phyloP scores from a whole-genome alignment of 441 rosid species.

The Pelargonium myrrhifolium region DNA sequence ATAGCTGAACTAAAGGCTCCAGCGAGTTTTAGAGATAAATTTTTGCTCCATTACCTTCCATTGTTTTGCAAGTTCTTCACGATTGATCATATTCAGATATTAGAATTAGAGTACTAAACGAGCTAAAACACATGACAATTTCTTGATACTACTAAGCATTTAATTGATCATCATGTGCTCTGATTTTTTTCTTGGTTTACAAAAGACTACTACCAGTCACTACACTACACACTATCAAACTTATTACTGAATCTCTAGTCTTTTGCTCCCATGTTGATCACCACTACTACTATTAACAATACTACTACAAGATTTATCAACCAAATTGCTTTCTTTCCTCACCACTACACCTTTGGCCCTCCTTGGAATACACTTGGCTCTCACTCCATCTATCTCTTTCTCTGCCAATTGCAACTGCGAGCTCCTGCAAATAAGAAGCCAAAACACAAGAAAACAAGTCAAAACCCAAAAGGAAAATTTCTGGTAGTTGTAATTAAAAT shows the following conservation, averaged over 20 bases:
- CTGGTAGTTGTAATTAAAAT: no score
- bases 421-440: background rate
- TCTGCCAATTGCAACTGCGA: background rate
- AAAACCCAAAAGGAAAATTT: no score
- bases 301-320: background rate
- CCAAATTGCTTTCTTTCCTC: background rate
- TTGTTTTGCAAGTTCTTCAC: no score
- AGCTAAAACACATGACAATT: no score
- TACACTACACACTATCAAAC: background rate
- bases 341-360: background rate
- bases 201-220: background rate
- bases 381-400: background rate
- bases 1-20: no score
- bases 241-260: background rate
- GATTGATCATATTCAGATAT: no score
- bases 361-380: constrained; percentile 3
- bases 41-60: no score
- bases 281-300: background rate
- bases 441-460: background rate
- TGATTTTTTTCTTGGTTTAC: no score
- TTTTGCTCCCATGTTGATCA: background rate
- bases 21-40: no score
- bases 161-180: background rate
- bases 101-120: no score
- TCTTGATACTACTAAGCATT: background rate